Percentiles rank a stretch among this genome's conserved stretches.
These are phyloP conservation scores for Saccharomycopsis fodiens DNA, from an alignment of 805 yeast species.

Conservation along the genomic window DNA sequence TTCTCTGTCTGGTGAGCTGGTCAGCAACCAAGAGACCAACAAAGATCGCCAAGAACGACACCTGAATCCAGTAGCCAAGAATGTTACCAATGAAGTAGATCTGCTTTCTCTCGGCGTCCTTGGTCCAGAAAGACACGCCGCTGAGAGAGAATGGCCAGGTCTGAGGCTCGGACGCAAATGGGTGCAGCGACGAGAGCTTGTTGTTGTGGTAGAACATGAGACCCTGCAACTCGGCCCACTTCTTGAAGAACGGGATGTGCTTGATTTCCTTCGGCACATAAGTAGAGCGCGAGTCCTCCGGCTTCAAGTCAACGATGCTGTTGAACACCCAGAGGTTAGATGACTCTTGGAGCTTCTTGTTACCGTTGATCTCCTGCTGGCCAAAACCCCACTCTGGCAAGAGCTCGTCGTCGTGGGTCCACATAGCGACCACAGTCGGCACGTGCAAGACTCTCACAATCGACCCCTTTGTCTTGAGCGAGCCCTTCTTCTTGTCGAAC, in stretches of 20 bases:
- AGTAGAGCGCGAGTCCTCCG: slow-evolving; percentile 47
- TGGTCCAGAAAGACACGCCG: slow-evolving; percentile 96
- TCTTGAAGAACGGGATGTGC: slow-evolving; percentile 63
- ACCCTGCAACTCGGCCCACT: slow-evolving; percentile 84
- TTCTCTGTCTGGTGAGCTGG: slow-evolving; percentile 71
- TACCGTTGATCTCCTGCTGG: slow-evolving; percentile 94
- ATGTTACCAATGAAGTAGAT: slow-evolving; percentile 88
- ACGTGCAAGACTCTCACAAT: slow-evolving; percentile 68
- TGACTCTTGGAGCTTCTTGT: slow-evolving; percentile 64
- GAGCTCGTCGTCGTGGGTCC: slow-evolving; percentile 78
- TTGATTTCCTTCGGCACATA: slow-evolving; percentile 59
- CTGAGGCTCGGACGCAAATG: slow-evolving; percentile 88
- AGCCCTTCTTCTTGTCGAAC: slow-evolving; percentile 42
- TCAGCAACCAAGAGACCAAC: slow-evolving; percentile 64
- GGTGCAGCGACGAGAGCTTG: slow-evolving; percentile 79
- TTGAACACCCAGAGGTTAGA: slow-evolving; percentile 75
- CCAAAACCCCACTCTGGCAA: slow-evolving; percentile 93
- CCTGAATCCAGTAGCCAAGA: slow-evolving; percentile 85
- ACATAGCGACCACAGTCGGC: slow-evolving; percentile 85
- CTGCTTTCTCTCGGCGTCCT: slow-evolving; percentile 51
- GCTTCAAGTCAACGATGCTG: slow-evolving; percentile 49
- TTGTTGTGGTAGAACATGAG: slow-evolving; percentile 92
- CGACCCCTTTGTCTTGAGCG: slow-evolving; percentile 63
- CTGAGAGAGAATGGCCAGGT: slow-evolving; percentile 85
- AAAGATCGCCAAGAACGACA: slow-evolving; percentile 52